Percentiles rank a stretch among this genome's conserved stretches.
These are phyloP conservation scores for Oryza meyeriana DNA, from an alignment of 176 grass and related monocot species.

Conservation along the genomic window DNA sequence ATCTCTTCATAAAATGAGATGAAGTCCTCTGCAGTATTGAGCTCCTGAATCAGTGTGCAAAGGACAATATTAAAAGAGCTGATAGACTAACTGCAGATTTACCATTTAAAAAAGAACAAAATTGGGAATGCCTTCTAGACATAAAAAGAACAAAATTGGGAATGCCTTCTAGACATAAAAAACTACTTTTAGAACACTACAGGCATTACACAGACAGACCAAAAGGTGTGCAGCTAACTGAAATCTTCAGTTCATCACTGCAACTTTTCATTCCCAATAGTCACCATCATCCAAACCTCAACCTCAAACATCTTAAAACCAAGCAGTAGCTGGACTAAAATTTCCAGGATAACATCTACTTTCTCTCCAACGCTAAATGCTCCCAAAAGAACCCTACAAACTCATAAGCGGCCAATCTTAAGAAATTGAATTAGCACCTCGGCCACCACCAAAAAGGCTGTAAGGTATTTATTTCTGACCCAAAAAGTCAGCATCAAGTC, in stretches of 20 bases:
- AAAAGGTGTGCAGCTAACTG: neutral
- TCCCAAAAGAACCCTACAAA: neutral
- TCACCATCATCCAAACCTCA: conserved; percentile 2
- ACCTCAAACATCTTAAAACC: neutral
- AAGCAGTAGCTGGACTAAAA: neutral
- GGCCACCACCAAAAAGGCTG: neutral
- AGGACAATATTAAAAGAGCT: conserved; percentile 27
- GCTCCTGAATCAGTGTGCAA: conserved; percentile 52
- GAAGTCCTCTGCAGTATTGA: conserved; percentile 87
- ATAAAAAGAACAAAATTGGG: conserved; percentile 1
- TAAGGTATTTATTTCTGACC: neutral
- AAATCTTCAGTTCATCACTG: neutral
- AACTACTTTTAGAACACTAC: neutral
- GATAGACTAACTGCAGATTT: neutral
- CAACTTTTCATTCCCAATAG: conserved; percentile 1
- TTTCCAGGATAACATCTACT: neutral
- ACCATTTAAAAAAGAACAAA: neutral
- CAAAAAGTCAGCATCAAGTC: neutral
- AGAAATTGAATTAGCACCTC: neutral
- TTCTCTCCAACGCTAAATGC: neutral
- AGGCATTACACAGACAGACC: neutral
- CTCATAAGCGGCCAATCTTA: neutral
- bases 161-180: neutral
- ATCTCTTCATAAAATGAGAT: conserved; percentile 85
- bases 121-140: too few relatives aligned